These are phyloP conservation scores for Didymella pinodella DNA, from an alignment of 2,329 filamentous ascomycete species.

Conservation along the genomic window DNA sequence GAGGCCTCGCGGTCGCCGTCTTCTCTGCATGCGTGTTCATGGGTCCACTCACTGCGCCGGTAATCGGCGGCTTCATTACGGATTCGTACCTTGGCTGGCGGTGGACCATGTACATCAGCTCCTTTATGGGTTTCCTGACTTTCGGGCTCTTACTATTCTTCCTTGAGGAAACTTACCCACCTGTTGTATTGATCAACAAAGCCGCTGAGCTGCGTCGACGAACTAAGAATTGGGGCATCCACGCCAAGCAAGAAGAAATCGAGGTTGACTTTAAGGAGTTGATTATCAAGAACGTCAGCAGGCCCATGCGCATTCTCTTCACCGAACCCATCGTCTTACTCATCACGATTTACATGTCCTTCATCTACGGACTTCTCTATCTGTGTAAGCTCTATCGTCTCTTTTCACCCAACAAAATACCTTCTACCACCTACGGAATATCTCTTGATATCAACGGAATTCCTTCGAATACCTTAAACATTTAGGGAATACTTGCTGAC, in stretches of 20 bases:
- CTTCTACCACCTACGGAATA: neutral
- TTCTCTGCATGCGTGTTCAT: conserved; percentile 60
- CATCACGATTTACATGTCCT: conserved; percentile 57
- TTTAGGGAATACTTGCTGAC: neutral
- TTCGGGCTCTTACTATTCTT: conserved; percentile 61
- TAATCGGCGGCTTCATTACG: conserved; percentile 63
- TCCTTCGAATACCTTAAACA: too few species aligned
- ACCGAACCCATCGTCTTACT: conserved; percentile 60
- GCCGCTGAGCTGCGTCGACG: conserved; percentile 62
- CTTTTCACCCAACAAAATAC: neutral
- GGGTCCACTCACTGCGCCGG: conserved; percentile 62
- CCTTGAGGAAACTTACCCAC: conserved; percentile 66
- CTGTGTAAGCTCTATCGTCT: neutral
- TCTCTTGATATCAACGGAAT: too few species aligned
- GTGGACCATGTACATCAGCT: conserved; percentile 63
- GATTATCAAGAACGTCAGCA: conserved; percentile 61
- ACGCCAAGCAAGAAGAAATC: conserved; percentile 65
- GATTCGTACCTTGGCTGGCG: conserved; percentile 60
- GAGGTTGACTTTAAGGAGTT: conserved; percentile 61
- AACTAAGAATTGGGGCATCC: conserved; percentile 68
- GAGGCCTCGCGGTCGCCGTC: conserved; percentile 56
- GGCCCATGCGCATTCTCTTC: conserved; percentile 59
- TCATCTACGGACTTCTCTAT: conserved; percentile 42
- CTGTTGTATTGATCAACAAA: conserved; percentile 65
- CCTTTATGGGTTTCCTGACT: conserved; percentile 64